Conservation (phyloP, 106 monocot genomes). For the Dactylorhiza incarnata region DNA sequence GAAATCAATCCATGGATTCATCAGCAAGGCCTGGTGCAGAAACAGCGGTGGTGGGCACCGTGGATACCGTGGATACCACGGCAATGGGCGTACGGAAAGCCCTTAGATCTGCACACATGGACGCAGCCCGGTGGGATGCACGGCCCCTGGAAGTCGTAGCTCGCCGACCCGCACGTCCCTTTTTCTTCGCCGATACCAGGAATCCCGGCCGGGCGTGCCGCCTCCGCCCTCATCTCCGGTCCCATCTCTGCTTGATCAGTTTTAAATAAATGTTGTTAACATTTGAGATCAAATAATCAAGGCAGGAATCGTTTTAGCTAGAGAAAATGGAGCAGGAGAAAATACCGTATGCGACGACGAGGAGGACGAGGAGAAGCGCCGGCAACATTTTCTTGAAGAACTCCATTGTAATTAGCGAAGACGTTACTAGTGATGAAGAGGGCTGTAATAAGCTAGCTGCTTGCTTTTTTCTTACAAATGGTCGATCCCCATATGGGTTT, state of each 20-base stretch:
- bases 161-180: slow-evolving; percentile 14
- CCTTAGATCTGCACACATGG: slow-evolving; percentile 17
- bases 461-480: too few species aligned
- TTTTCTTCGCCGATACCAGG: too few species aligned
- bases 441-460: too few species aligned
- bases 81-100: slow-evolving; percentile 21
- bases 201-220: too few species aligned
- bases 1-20: too few species aligned
- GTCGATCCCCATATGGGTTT: too few species aligned
- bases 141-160: slow-evolving; percentile 16
- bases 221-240: neutral
- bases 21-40: slow-evolving; percentile 14
- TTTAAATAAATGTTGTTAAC: too few species aligned
- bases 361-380: slow-evolving; percentile 3
- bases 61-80: slow-evolving; percentile 23
- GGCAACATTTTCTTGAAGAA: neutral
- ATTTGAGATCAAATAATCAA: too few species aligned
- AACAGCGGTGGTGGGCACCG: slow-evolving; percentile 25
- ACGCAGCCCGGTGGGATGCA: slow-evolving; percentile 28
- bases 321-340: too few species aligned
- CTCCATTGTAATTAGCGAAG: neutral
- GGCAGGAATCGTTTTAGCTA: neutral
- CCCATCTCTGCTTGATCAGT: too few species aligned
- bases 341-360: neutral
- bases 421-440: too few species aligned